Conservation (phyloP, 352 stramenopile genomes). For the Pythium monospermum region DNA sequence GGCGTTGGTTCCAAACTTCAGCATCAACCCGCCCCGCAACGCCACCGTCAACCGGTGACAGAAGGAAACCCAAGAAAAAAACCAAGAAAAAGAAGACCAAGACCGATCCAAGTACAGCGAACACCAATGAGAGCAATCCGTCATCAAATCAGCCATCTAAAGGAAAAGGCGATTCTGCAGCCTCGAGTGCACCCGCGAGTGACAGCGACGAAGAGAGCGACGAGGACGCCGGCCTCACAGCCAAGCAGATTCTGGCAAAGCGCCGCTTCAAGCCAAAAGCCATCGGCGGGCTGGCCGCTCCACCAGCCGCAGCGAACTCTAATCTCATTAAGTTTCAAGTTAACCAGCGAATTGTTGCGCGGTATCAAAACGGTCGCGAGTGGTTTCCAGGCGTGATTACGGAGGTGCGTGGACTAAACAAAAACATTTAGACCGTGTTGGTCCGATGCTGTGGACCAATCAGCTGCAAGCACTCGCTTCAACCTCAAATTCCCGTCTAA, state of each 20-base stretch:
- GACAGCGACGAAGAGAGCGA: slow-evolving; percentile 37
- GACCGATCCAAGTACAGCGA: not conserved
- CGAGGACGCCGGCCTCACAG: slow-evolving; percentile 50
- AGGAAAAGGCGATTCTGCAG: not conserved
- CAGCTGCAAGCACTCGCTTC: no score
- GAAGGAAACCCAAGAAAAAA: slow-evolving; percentile 9
- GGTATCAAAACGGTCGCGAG: slow-evolving; percentile 43
- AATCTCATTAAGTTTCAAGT: slow-evolving; percentile 28
- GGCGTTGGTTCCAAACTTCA: slow-evolving; percentile 10
- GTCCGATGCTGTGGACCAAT: no score
- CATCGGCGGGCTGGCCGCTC: slow-evolving; percentile 29
- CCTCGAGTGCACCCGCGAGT: slow-evolving; percentile 3
- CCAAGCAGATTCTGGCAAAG: slow-evolving; percentile 53
- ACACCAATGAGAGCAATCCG: no score
- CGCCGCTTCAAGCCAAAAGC: slow-evolving; percentile 60
- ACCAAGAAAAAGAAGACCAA: slow-evolving; percentile 17
- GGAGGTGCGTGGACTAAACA: slow-evolving; percentile 36
- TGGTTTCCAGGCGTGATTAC: slow-evolving; percentile 66
- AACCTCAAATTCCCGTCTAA: no score
- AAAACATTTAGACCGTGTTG: no score
- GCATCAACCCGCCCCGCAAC: not conserved
- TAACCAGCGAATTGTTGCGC: slow-evolving; percentile 49
- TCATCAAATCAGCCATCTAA: not conserved
- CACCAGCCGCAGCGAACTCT: slow-evolving; percentile 15
- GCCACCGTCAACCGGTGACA: not conserved